Base-by-base conservation (phyloP, 78 protist genomes). In the Isochrysis galbana region DNA sequence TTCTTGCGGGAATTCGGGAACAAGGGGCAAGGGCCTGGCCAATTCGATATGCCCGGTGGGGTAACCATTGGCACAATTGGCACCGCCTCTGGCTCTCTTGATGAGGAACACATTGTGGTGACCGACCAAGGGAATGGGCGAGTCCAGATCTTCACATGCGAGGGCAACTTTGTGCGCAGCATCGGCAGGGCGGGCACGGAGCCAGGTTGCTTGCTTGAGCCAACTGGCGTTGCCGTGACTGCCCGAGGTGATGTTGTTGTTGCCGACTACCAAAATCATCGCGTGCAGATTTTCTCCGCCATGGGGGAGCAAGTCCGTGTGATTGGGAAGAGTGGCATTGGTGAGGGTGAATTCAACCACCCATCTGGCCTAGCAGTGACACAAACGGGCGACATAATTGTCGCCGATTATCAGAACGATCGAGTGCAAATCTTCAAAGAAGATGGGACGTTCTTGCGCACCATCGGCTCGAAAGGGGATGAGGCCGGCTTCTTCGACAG, bases 321-420 rank as follows among this genome's bases (percentile, higher is more conserved):
- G 32, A 26, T 61, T 61, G 72, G 72, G n/a, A 4, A n/a, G n/a
- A 23, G n/a, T 11, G 72, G 72, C 11, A 3, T 2, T 3, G 72
- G 72, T 19, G 72, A 61, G 4, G 72, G 72, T 11, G n/a, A 61
- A 19, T 61, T 61, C 22, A 21, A 19, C n/a, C 72, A 61, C 72
- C 72, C 72, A n/a, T 61, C 72, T 11, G 72, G 72, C 72, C 11
- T 61, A 23, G 72, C 72, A 23, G 5, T 61, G 38, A 23, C 72
- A 11, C 72, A 11, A 11, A 3, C 11, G 11, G 72, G 72, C 11
- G n/a, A 61, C 32, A 11, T 61, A 11, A 23, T 61, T n/a, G 72
- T 61, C n/a, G 72, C 72, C 7, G 72, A 61, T n/a, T 61, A 61
- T n/a, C 72, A 61, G 72, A 61, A 61, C 72, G 72, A 61, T n/a